Base-by-base conservation (phyloP, 169 alveolate species). In the Cystoisospora suis region DNA sequence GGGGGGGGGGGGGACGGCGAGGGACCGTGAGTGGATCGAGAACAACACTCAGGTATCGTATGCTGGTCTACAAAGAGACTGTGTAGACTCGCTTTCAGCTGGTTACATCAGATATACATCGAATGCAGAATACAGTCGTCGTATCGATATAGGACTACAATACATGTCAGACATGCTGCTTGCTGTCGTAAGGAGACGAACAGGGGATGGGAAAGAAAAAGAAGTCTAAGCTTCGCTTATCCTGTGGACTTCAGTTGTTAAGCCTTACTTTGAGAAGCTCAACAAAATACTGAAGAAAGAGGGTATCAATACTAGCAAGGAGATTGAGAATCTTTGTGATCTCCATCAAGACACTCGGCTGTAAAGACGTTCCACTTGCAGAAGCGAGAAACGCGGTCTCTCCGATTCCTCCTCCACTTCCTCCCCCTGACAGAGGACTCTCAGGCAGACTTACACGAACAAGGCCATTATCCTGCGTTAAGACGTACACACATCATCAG, bases 261-360 rank as follows among this genome's bases (percentile, higher is more conserved):
- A 61, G 75, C 17, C 75, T 61, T 40, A 72, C 83, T 38, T 38
- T 72, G 56, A 72, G 83, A 2, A 72, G 83, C 5, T 72, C 56
- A 9, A 72, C 46, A 17, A 17, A 23, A 5, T 23, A 72, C 83
- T 38, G 83, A 12, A 72, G 83, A 36, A 72, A 72, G 83, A 72
- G 83, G 17, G 83, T 29, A 38, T 72, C 58, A 38, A 29, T n/a
- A 12, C 42, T 56, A 1, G 83, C 46, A 53, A 72, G 83, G n/a
- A 34, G 47, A 40, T 29, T 34, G 42, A 72, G 56, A n/a, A 72
- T 34, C 32, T 72, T 72, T 3, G 83, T 36, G 58, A 72, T 38
- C 46, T 72, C 46, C 3, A 38, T 38, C 56, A 72, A 17, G 83
- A 72, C 83, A 9, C 3, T 27, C 36, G 83, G 53, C 56, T 38